phyloP scores from a whole-genome alignment of 306 rosid genomes.

The Medicago lupulina region DNA sequence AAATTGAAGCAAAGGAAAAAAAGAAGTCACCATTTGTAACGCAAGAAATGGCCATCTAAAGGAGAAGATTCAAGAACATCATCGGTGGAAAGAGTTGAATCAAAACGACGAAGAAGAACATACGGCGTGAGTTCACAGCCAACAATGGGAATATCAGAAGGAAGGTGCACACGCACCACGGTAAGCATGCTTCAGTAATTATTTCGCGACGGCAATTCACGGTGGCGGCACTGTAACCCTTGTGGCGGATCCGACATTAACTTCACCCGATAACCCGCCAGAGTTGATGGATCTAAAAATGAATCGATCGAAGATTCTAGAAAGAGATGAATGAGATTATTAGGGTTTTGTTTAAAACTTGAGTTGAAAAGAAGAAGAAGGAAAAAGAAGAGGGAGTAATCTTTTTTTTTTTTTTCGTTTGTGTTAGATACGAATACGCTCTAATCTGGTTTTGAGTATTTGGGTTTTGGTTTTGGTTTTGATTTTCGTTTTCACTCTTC shows the following conservation, averaged over 20 bases:
- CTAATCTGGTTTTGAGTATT: neutral
- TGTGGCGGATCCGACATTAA: constrained; percentile 91
- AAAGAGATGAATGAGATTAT: constrained; percentile 44
- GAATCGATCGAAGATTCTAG: constrained; percentile 52
- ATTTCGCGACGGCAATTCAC: neutral
- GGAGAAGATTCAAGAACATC: constrained; percentile 85
- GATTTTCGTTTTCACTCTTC: neutral
- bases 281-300: constrained; percentile 66
- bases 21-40: constrained; percentile 74
- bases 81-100: constrained; percentile 57
- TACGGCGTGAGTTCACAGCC: constrained; percentile 98
- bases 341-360: constrained; percentile 73
- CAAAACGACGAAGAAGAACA: constrained; percentile 83
- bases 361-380: constrained; percentile 36
- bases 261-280: constrained; percentile 69
- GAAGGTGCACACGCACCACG: constrained; percentile 95
- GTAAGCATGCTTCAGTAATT: constrained; percentile 86
- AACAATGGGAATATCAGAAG: constrained; percentile 96
- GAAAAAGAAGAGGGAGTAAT: constrained; percentile 39
- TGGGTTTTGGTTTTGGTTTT: too few relatives aligned
- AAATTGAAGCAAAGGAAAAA: neutral
- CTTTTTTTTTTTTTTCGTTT: constrained; percentile 6
- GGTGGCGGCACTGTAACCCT: neutral
- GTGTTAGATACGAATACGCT: constrained; percentile 23
- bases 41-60: constrained; percentile 81